Evolutionary conservation across 306 rosid species (phyloP).

Genomic region (Pyrus bretschneideri): DNA sequence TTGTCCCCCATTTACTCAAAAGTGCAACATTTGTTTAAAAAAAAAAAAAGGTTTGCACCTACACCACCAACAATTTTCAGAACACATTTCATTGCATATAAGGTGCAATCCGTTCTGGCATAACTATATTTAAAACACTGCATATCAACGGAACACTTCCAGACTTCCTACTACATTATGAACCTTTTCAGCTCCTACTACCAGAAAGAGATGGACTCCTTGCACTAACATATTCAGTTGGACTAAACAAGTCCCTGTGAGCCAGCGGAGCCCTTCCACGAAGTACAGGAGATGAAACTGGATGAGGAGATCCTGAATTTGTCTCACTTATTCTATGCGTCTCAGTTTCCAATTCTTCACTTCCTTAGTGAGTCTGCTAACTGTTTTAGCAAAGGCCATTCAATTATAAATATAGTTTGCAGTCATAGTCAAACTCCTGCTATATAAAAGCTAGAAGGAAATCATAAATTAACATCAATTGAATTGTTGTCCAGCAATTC

Average conservation of each 20-base stretch:
- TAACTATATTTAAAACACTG: slow-evolving; percentile 14
- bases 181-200: slow-evolving; percentile 63
- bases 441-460: no score
- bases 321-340: slow-evolving; percentile 42
- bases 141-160: background rate
- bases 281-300: slow-evolving; percentile 33
- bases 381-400: slow-evolving; percentile 33
- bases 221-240: slow-evolving; percentile 18
- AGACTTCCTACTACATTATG: slow-evolving; percentile 16
- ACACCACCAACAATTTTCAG: slow-evolving; percentile 9
- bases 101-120: slow-evolving; percentile 18
- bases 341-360: slow-evolving; percentile 56
- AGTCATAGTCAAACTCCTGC: background rate
- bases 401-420: slow-evolving; percentile 7
- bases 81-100: slow-evolving; percentile 23
- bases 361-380: slow-evolving; percentile 55
- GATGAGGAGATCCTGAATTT: slow-evolving; percentile 56
- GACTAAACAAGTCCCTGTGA: slow-evolving; percentile 33
- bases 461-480: no score
- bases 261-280: slow-evolving; percentile 50
- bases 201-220: slow-evolving; percentile 42
- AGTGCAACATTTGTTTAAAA: no score
- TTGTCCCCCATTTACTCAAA: no score
- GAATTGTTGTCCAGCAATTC: no score
- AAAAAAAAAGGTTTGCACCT: no score